Percentiles rank a stretch among this genome's conserved stretches.
These are phyloP conservation scores for Aureobasidium leucospermi DNA, from an alignment of 2,329 filamentous ascomycete genomes.

Conservation along the genomic window DNA sequence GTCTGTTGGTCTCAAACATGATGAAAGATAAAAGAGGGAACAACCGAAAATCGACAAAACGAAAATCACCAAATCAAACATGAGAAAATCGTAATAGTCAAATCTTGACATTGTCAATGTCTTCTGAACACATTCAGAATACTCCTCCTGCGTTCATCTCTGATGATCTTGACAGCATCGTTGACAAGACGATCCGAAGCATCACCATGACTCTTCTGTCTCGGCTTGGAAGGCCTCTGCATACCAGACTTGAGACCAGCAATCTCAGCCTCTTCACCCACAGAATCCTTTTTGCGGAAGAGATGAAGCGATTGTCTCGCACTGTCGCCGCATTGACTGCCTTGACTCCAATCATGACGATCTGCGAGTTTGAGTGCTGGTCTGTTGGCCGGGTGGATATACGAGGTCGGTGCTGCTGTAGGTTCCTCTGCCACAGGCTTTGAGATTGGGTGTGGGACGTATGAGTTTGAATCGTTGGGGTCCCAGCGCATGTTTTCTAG, in stretches of 20 bases:
- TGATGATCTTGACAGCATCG: slow-evolving; percentile 12
- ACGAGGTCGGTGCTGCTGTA: not conserved
- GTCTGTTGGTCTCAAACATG: too few relatives aligned
- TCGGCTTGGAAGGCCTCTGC: not conserved
- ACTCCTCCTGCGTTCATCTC: not conserved
- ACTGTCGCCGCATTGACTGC: slow-evolving; percentile 13
- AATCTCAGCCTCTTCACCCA: not conserved
- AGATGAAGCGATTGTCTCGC: slow-evolving; percentile 3
- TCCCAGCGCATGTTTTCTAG: slow-evolving; percentile 16
- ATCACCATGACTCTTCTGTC: slow-evolving; percentile 13
- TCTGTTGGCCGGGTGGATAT: not conserved
- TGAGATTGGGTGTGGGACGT: not conserved
- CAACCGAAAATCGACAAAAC: not conserved
- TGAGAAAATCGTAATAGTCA: not conserved
- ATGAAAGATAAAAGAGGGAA: not conserved
- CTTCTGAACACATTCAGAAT: slow-evolving; percentile 3
- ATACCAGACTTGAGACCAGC: not conserved
- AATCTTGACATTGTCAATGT: not conserved
- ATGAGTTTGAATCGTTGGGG: not conserved
- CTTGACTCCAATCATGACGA: slow-evolving; percentile 16
- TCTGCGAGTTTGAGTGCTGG: not conserved
- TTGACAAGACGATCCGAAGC: not conserved
- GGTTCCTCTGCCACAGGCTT: not conserved
- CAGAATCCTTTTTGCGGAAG: not conserved
- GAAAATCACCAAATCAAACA: not conserved